Base-by-base conservation (phyloP, 1,284 basidiomycete species). In the Ustilago bromivora region DNA sequence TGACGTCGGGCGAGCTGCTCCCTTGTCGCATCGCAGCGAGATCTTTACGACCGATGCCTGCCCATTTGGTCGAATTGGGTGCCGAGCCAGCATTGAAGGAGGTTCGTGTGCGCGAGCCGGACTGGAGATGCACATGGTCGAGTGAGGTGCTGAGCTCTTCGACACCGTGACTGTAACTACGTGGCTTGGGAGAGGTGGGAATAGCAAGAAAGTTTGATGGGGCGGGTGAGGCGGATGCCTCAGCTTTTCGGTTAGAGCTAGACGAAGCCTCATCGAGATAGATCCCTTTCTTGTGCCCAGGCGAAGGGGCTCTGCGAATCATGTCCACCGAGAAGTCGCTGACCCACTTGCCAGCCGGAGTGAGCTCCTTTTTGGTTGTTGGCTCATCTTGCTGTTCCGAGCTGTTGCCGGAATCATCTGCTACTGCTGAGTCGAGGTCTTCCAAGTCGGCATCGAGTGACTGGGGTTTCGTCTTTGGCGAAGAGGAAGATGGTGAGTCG, bases 31-130 rank as follows among this genome's bases (percentile, higher is more conserved):
- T 61, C 5, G 68, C 74, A 10, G 71, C 81, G n/a, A 82, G 64
- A 36, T 81, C 77, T 61, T 82, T 82, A 19, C 76, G 73, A 36
- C 81, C 81, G 19, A 82, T 62, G 12, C 80, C 77, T 19, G 71
- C 61, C 71, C 76, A 74, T 31, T 63, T 65, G 49, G 6, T 54
- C 8, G 67, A 31, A 28, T 71, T 61, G 1, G 65, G 58, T 10
- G 38, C 40, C 6, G 65, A 60, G 1, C 65, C 65, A 10, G 32
- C 35, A 15, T 31, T 60, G 56, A 76, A 67, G 10, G 73, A 71
- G 17, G 61, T 38, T 34, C 65, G 54, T n/a, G 61, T 66, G 52
- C 73, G 57, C 13, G 58, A 23, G 7, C 32, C 49, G 6, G 59
- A 32, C 10, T 60, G 46, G 34, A 76, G 19, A 32, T 62, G 60